A percentile compares a stretch with the other conserved stretches of the same genome.
Evolutionary conservation across 192 early-diverging fungal species (phyloP).

Genomic region (Backusella mclennaniae): DNA sequence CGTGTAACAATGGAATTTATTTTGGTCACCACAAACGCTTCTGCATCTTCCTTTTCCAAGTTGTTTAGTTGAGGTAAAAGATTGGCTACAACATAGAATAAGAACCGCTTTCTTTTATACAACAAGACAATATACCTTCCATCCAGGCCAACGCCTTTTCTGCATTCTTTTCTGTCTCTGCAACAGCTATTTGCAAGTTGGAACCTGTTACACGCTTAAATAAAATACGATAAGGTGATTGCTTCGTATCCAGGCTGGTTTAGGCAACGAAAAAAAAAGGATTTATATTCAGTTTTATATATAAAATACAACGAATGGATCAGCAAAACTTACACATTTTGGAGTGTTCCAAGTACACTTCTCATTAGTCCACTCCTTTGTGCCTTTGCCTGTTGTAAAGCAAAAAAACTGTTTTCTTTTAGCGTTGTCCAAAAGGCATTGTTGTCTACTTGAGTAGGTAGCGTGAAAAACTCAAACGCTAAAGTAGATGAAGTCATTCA

Average conservation of each 20-base stretch:
- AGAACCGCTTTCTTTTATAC: not conserved
- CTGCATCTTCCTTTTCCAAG: conserved; percentile 78
- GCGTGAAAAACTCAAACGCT: conserved; percentile 40
- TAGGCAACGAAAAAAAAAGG: not conserved
- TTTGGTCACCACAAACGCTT: conserved; percentile 91
- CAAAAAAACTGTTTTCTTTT: conserved; percentile 59
- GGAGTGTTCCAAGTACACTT: conserved; percentile 85
- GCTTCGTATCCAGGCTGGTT: conserved; percentile 71
- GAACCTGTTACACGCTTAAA: conserved; percentile 57
- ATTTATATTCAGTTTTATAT: not conserved
- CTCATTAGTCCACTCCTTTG: conserved; percentile 58
- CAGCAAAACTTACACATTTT: conserved; percentile 76
- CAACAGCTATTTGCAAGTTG: conserved; percentile 80
- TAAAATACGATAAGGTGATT: conserved; percentile 87
- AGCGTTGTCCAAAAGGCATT: conserved; percentile 72
- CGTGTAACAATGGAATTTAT: conserved; percentile 88
- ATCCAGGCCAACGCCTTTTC: conserved; percentile 93
- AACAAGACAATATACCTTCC: conserved; percentile 31
- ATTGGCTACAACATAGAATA: conserved; percentile 50
- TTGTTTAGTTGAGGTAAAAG: conserved; percentile 63
- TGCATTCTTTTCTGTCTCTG: conserved; percentile 78
- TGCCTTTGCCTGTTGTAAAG: conserved; percentile 65
- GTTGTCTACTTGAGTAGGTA: conserved; percentile 51
- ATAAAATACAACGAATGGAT: not conserved
- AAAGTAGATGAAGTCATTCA: conserved; percentile 4